Evolutionary conservation across 2,329 filamentous ascomycete species (phyloP).

Genomic region (Rhynchosporium secalis): DNA sequence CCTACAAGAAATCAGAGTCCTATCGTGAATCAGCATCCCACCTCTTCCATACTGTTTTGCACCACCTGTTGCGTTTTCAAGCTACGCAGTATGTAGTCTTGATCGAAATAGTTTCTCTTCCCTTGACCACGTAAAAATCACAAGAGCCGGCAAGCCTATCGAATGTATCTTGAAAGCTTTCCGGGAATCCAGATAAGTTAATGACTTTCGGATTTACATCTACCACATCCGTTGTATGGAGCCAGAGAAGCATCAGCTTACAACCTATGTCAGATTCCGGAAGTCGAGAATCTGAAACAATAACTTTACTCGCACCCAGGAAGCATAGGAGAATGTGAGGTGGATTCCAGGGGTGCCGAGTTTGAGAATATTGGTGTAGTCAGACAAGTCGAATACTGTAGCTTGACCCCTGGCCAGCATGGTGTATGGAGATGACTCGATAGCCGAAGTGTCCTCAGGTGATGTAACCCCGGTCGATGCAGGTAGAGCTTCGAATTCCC

Average conservation of each 20-base stretch:
- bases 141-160: conserved; percentile 2
- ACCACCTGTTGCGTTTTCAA: no score
- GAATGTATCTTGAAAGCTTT: not conserved
- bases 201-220: not conserved
- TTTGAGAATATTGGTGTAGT: not conserved
- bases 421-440: not conserved
- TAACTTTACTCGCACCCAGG: not conserved
- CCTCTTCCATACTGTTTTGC: no score
- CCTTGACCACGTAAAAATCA: conserved; percentile 2
- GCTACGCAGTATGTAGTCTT: not conserved
- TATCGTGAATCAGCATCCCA: no score
- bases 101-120: not conserved
- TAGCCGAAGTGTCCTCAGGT: not conserved
- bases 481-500: no score
- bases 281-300: not conserved
- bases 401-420: not conserved
- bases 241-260: not conserved
- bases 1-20: no score
- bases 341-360: not conserved
- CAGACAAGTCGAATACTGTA: not conserved
- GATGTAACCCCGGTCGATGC: no score
- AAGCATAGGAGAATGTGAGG: not conserved
- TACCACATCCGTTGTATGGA: not conserved
- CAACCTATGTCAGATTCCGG: not conserved
- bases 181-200: not conserved